These are phyloP conservation scores for Macrophomina pseudophaseolina DNA, from an alignment of 2,329 filamentous ascomycete species.

Conservation along the genomic window DNA sequence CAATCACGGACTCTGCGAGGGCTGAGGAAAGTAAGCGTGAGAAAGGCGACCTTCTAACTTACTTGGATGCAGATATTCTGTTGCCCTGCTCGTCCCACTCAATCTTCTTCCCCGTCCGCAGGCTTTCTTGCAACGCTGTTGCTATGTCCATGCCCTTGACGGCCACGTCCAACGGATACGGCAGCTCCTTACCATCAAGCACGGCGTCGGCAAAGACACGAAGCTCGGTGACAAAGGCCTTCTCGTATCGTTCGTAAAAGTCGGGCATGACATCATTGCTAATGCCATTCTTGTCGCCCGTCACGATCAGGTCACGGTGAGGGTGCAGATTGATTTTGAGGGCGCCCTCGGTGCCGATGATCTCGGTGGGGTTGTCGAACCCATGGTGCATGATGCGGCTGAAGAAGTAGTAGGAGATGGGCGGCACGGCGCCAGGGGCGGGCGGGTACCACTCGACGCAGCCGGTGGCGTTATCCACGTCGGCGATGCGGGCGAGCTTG, in stretches of 20 bases:
- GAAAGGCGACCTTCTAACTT: neutral
- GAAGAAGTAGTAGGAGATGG: conserved; percentile 53
- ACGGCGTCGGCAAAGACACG: conserved; percentile 22
- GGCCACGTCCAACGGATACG: conserved; percentile 12
- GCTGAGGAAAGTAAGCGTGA: neutral
- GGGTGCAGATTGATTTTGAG: conserved; percentile 26
- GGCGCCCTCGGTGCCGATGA: conserved; percentile 44
- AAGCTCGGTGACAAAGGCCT: conserved; percentile 26
- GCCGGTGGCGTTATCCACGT: conserved; percentile 54
- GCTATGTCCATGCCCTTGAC: conserved; percentile 27
- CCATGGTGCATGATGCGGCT: conserved; percentile 51
- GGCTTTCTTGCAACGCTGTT: conserved; percentile 17
- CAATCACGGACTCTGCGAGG: neutral
- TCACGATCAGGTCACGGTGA: conserved; percentile 22
- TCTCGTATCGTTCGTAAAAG: conserved; percentile 27
- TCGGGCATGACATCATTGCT: conserved; percentile 26
- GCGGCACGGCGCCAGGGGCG: conserved; percentile 35
- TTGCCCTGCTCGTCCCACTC: conserved; percentile 20
- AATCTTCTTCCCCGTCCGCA: conserved; percentile 26
- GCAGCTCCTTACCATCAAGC: conserved; percentile 12
- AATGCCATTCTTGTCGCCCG: conserved; percentile 13
- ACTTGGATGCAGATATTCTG: conserved; percentile 7
- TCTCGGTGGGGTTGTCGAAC: conserved; percentile 51
- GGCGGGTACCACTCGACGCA: conserved; percentile 50
- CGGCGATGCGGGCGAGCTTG: conserved; percentile 45